Evolutionary conservation across 1,139 yeast genomes (phyloP).

Genomic region (Meyerozyma elateridarum): DNA sequence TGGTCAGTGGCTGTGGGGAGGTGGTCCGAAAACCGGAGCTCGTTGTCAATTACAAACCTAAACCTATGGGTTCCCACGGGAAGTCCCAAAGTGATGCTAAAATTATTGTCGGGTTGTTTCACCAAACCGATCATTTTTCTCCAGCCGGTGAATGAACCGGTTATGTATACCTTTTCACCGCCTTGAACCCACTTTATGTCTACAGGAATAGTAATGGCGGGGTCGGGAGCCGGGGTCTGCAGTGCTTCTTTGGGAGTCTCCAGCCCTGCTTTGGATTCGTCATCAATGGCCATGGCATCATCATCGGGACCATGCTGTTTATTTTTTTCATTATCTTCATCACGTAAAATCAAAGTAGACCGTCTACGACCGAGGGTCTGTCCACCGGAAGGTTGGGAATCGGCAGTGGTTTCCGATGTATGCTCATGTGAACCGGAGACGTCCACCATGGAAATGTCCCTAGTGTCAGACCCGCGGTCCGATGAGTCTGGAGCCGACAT

Average conservation of each 20-base stretch:
- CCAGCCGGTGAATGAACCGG: constrained; percentile 50
- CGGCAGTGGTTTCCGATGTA: constrained; percentile 10
- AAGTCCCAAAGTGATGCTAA: constrained; percentile 39
- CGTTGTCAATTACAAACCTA: constrained; percentile 45
- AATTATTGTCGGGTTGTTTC: constrained; percentile 41
- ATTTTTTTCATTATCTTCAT: constrained; percentile 18
- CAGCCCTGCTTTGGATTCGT: no score
- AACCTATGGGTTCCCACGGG: constrained; percentile 47
- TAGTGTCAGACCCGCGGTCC: constrained; percentile 11
- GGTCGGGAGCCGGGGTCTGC: constrained; percentile 20
- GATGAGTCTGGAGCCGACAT: constrained; percentile 1
- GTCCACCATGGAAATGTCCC: constrained; percentile 42
- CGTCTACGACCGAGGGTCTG: constrained; percentile 31
- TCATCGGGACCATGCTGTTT: no score
- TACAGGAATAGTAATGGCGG: constrained; percentile 56
- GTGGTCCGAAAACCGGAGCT: constrained; percentile 42
- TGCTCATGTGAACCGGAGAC: constrained; percentile 26
- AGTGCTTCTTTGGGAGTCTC: constrained; percentile 8
- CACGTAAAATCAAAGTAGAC: constrained; percentile 39
- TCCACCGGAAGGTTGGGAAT: constrained; percentile 3
- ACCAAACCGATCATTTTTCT: constrained; percentile 48
- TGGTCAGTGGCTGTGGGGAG: constrained; percentile 49
- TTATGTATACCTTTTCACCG: constrained; percentile 71
- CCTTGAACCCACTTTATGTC: constrained; percentile 93
- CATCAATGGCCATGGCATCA: constrained; percentile 22